phyloP scores from a whole-genome alignment of 768 basidiomycete species.

The Kwoniella heveanensis region DNA sequence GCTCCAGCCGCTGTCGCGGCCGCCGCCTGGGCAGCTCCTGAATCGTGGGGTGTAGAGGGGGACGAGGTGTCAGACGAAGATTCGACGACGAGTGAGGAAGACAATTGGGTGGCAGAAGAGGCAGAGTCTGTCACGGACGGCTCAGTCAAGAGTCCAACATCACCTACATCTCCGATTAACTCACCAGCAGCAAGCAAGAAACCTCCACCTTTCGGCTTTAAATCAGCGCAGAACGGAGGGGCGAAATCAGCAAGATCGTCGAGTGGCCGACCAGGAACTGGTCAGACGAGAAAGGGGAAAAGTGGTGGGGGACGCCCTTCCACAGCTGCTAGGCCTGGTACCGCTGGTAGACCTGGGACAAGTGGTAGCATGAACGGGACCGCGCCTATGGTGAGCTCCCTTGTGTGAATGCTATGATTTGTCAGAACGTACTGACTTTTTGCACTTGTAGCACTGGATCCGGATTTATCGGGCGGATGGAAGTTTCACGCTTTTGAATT shows the following conservation, averaged over 20 bases:
- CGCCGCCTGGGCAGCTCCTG: slow-evolving; percentile 61
- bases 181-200: slow-evolving; percentile 18
- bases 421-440: too few species aligned
- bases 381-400: slow-evolving; percentile 31
- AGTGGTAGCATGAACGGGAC: slow-evolving; percentile 31
- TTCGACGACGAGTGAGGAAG: slow-evolving; percentile 16
- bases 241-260: slow-evolving; percentile 21
- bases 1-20: slow-evolving; percentile 28
- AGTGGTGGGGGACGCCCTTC: slow-evolving; percentile 32
- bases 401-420: too few species aligned
- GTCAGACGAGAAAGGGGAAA: slow-evolving; percentile 17
- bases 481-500: slow-evolving; percentile 70
- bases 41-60: slow-evolving; percentile 60
- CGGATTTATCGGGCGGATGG: slow-evolving; percentile 77
- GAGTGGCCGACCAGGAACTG: slow-evolving; percentile 22
- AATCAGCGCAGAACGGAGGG: slow-evolving; percentile 27
- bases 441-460: slow-evolving; percentile 67
- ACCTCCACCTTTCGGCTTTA: slow-evolving; percentile 51
- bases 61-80: slow-evolving; percentile 43
- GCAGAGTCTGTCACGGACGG: neutral
- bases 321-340: slow-evolving; percentile 34
- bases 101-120: slow-evolving; percentile 15
- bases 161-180: neutral
- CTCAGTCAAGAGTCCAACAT: slow-evolving; percentile 5
- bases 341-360: slow-evolving; percentile 46